Conservation (phyloP, 2,329 filamentous ascomycete species). For the Hypoxylon sp. region DNA sequence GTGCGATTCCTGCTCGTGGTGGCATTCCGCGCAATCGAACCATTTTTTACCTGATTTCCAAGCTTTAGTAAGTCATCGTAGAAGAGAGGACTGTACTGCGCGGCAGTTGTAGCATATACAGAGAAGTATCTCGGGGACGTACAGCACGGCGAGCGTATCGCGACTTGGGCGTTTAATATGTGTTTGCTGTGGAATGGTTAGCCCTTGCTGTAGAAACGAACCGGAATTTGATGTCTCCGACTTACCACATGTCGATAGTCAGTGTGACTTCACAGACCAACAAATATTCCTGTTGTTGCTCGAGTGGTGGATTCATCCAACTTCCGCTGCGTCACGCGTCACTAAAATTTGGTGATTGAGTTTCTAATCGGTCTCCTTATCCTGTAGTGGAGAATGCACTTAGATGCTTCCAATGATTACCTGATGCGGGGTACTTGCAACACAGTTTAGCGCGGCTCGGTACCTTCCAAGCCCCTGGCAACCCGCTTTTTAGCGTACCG, state of each 20-base stretch:
- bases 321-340: background rate
- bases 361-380: conserved; percentile 27
- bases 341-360: conserved; percentile 29
- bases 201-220: background rate
- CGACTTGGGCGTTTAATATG: conserved; percentile 96
- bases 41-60: conserved; percentile 83
- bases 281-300: background rate
- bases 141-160: conserved; percentile 95
- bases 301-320: background rate
- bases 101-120: background rate
- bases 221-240: background rate
- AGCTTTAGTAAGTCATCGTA: conserved; percentile 18
- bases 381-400: background rate
- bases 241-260: conserved; percentile 36
- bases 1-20: conserved; percentile 85
- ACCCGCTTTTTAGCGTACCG: background rate
- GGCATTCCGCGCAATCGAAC: conserved; percentile 99
- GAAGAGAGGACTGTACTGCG: background rate
- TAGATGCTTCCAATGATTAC: conserved; percentile 2
- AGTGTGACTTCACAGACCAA: background rate
- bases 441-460: background rate
- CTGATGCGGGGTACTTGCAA: conserved; percentile 20
- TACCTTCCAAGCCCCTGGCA: conserved; percentile 4
- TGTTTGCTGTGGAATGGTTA: conserved; percentile 77
- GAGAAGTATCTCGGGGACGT: background rate